These are phyloP conservation scores for Chlorella variabilis DNA, from an alignment of 163 green algal genomes.

Conservation along the genomic window DNA sequence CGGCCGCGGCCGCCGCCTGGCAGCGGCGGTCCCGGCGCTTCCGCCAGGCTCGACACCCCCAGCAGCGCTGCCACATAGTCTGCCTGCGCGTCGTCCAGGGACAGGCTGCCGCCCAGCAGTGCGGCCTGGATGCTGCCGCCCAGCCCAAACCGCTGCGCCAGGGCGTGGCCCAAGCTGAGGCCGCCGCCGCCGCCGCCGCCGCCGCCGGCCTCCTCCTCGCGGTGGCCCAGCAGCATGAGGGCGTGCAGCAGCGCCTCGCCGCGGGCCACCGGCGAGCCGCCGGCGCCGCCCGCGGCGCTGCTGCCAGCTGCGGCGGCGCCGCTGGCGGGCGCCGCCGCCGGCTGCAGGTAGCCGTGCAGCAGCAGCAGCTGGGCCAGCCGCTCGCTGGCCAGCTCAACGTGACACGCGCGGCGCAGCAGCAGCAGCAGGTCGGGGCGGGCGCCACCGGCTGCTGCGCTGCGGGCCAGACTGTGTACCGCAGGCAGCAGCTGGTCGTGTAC, in stretches of 20 bases:
- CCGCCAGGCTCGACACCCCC: slow-evolving; percentile 34
- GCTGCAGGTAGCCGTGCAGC: slow-evolving; percentile 26
- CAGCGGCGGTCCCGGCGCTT: slow-evolving; percentile 25
- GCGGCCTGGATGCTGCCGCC: slow-evolving; percentile 49
- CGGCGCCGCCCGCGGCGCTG: neutral
- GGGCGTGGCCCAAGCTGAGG: slow-evolving; percentile 32
- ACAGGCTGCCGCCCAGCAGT: slow-evolving; percentile 46
- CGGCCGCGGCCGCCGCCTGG: neutral
- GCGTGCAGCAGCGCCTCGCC: slow-evolving; percentile 48
- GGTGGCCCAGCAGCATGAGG: slow-evolving; percentile 42
- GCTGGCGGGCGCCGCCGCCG: neutral
- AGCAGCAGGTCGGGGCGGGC: slow-evolving; percentile 1
- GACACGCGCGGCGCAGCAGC: slow-evolving; percentile 18
- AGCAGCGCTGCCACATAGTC: slow-evolving; percentile 77
- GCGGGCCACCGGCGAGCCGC: neutral
- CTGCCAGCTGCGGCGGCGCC: neutral
- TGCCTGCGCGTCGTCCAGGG: slow-evolving; percentile 71
- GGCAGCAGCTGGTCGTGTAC: slow-evolving; percentile 70
- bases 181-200: neutral
- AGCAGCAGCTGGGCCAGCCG: slow-evolving; percentile 28
- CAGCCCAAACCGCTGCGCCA: slow-evolving; percentile 46
- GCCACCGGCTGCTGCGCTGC: neutral
- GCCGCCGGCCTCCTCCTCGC: slow-evolving; percentile 2
- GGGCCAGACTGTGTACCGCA: slow-evolving; percentile 21
- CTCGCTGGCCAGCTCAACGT: slow-evolving; percentile 41